Evolutionary conservation across 2,329 filamentous ascomycete species (phyloP), one percentile per base, ranked within the genome.

Genomic region (Fusarium dimerum): DNA sequence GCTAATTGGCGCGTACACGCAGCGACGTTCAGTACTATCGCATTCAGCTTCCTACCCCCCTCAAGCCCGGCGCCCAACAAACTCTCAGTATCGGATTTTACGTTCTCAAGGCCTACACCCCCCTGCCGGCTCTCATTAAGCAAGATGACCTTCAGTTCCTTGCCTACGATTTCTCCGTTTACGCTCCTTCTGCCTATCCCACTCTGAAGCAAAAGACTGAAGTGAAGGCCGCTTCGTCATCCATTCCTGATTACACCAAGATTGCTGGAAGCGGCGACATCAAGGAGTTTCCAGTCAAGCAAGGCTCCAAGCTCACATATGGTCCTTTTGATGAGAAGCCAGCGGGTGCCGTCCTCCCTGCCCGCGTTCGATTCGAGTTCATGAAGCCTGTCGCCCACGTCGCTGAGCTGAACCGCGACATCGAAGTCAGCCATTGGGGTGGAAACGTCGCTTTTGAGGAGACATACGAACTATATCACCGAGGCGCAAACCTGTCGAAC

Each of bases 351-450:
- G 69, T 78, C 43, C 83, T 90, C 66, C 85, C 87, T 16, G 85
- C 91, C 53, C 84, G 81, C 60, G 87, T 97, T 48, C 89, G 94
- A 56, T 97, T 96, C 74, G 92, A 99, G 73, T 97, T 94, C 76
- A 97, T 90, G 59, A 95, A 93, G 75, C 93, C 94, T 12, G 79
- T 99, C 51, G 88, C 86, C 41, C 90, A 94, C 67, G 84, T 91
- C 46, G 85, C 85, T 34, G 78, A 84, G 15, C 79, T 99, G 54
- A 90, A 97, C 74, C 87, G 94, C 54, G 92, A 97, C 66, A 78
- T 99, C 57, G 94, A 99, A 72, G 88, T 99, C 64, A 96, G 90
- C 69, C 94, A 97, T 74, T 99, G 94, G 94, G 94, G 94, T 61
- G 94, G 94, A 57, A 99, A 99, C 70, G 75, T 97, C 48, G 94